These are phyloP conservation scores for Thozetella sp. DNA, from an alignment of 495 filamentous ascomycete genomes.

Conservation along the genomic window DNA sequence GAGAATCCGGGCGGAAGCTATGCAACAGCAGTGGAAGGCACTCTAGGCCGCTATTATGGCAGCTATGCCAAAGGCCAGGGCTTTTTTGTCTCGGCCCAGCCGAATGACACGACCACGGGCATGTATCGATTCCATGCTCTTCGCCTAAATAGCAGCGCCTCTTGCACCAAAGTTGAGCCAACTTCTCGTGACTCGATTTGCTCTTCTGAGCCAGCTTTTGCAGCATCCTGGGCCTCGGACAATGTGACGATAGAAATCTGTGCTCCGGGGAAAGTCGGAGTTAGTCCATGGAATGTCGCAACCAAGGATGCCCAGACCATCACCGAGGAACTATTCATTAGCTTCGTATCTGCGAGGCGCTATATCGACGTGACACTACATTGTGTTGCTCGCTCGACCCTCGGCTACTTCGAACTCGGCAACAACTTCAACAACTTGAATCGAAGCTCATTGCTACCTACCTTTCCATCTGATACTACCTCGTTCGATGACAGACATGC, in stretches of 20 bases:
- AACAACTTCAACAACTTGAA: neutral
- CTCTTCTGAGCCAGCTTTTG: neutral
- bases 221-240: neutral
- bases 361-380: neutral
- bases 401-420: neutral
- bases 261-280: neutral
- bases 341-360: no score
- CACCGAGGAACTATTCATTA: neutral
- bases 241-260: neutral
- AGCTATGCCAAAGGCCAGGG: neutral
- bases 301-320: neutral
- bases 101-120: neutral
- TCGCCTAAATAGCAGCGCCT: neutral
- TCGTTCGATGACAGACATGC: neutral
- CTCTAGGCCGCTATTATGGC: neutral
- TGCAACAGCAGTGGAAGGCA: neutral
- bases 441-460: neutral
- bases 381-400: neutral
- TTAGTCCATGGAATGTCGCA: neutral
- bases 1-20: no score
- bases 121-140: neutral
- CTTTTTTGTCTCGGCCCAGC: neutral
- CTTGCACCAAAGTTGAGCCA: neutral
- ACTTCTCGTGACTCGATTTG: no score
- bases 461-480: neutral